These are phyloP conservation scores for Kodamaea anthophila DNA, from an alignment of 1,139 yeast genomes.

Conservation along the genomic window DNA sequence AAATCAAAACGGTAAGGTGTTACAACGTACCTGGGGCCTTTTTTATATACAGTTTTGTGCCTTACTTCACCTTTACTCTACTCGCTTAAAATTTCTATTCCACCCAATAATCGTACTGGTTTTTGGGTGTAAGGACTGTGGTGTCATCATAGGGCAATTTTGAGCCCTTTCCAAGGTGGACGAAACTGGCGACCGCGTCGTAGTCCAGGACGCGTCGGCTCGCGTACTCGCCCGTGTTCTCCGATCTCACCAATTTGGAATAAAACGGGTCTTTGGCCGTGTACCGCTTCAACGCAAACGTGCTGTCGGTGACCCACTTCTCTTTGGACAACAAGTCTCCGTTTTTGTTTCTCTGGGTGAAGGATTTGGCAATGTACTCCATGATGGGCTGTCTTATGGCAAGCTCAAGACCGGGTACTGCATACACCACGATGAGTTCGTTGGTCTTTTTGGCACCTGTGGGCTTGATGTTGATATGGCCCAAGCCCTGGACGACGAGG, in stretches of 20 bases:
- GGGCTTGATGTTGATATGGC: slow-evolving; percentile 58
- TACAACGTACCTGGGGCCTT: too few species aligned
- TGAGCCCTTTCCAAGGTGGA: slow-evolving; percentile 1
- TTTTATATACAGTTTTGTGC: too few species aligned
- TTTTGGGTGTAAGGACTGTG: slow-evolving; percentile 5
- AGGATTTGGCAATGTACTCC: slow-evolving; percentile 25
- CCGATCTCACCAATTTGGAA: slow-evolving; percentile 19
- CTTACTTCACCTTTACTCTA: too few species aligned
- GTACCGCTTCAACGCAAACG: slow-evolving; percentile 22
- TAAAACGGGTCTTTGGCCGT: slow-evolving; percentile 21
- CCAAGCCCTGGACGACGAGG: slow-evolving; percentile 62
- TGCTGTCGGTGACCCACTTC: slow-evolving; percentile 22
- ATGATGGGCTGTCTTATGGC: slow-evolving; percentile 34
- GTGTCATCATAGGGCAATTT: slow-evolving; percentile 3
- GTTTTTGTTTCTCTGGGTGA: slow-evolving; percentile 32
- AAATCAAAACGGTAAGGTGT: too few species aligned
- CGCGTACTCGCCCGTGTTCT: slow-evolving; percentile 4
- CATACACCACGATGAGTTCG: slow-evolving; percentile 26
- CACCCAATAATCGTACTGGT: slow-evolving; percentile 9
- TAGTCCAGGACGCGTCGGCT: slow-evolving; percentile 6
- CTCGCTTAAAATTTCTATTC: too few species aligned
- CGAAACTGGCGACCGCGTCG: slow-evolving; percentile 7
- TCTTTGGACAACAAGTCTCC: slow-evolving; percentile 33
- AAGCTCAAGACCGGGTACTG: slow-evolving; percentile 27
- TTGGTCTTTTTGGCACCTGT: slow-evolving; percentile 42